Percentiles rank a stretch among this genome's conserved stretches.
These are phyloP conservation scores for Pseudisothecium myosuroides DNA, from an alignment of 225 moss, liverwort and hornwort genomes.

Conservation along the genomic window DNA sequence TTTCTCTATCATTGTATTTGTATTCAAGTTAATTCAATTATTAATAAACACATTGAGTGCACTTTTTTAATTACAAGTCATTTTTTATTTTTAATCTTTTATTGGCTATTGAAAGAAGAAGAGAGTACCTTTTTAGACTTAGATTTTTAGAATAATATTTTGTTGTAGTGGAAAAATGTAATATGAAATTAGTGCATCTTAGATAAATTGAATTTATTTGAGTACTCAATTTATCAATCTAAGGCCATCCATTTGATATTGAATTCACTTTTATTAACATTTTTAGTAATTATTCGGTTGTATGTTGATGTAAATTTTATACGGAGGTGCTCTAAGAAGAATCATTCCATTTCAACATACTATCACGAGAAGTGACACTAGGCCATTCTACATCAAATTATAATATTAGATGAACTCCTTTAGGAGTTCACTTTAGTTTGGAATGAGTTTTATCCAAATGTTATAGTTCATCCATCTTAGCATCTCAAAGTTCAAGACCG, in stretches of 20 bases:
- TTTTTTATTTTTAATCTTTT: background rate
- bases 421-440: too few species aligned
- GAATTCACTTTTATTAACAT: background rate
- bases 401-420: too few species aligned
- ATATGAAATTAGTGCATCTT: background rate
- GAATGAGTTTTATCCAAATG: too few species aligned
- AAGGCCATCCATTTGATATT: background rate
- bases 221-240: background rate
- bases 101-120: background rate
- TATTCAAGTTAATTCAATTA: background rate
- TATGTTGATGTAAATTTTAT: background rate
- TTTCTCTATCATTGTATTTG: rapidly evolving
- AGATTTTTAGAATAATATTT: background rate
- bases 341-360: background rate
- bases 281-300: background rate
- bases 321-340: rapidly evolving
- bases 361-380: too few species aligned
- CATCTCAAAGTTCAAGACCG: too few species aligned
- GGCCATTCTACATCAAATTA: too few species aligned
- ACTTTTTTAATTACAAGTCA: background rate
- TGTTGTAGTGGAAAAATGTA: background rate
- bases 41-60: background rate
- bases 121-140: background rate
- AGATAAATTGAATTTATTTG: background rate
- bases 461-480: too few species aligned